Conservation (phyloP, 108 stramenopile species). For the Cylindrotheca fusiformis region DNA sequence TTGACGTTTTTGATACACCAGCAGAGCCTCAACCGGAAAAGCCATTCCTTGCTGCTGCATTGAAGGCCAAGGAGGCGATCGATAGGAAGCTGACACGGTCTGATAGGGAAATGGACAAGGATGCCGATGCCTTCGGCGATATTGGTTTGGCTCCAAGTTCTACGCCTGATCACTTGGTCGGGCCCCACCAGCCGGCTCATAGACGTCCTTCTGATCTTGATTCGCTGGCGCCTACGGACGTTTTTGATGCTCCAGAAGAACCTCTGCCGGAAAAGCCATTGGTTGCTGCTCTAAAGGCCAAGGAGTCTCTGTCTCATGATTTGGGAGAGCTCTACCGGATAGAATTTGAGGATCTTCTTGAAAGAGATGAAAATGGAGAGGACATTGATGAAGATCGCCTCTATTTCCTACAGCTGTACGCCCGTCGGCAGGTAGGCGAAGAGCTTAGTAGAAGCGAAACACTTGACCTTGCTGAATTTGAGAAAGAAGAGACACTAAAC, state of each 20-base stretch:
- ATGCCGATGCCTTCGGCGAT: too few species aligned
- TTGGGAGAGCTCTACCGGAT: background rate
- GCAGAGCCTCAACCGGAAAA: constrained; percentile 1
- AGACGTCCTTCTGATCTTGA: constrained; percentile 5
- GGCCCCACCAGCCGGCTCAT: constrained; percentile 2
- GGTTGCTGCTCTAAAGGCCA: constrained; percentile 8
- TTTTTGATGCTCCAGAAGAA: constrained; percentile 11
- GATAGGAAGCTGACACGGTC: constrained; percentile 14
- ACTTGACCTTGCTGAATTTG: background rate
- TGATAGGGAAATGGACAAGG: too few species aligned
- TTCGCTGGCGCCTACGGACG: constrained; percentile 7
- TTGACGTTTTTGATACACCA: constrained; percentile 10
- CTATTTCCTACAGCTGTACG: background rate
- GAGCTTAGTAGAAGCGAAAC: background rate
- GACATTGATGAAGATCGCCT: background rate
- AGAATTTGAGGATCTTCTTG: background rate
- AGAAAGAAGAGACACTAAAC: background rate
- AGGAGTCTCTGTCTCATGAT: background rate
- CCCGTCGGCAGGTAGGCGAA: background rate
- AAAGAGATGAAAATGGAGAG: constrained; percentile 12
- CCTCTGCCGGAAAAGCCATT: constrained; percentile 1
- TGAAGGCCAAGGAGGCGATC: too few species aligned
- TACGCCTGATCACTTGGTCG: background rate
- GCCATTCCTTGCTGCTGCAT: constrained; percentile 16
- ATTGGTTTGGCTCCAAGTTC: too few species aligned